These are phyloP conservation scores for Endocalyx cinctus DNA, from an alignment of 2,329 filamentous ascomycete species.

Conservation along the genomic window DNA sequence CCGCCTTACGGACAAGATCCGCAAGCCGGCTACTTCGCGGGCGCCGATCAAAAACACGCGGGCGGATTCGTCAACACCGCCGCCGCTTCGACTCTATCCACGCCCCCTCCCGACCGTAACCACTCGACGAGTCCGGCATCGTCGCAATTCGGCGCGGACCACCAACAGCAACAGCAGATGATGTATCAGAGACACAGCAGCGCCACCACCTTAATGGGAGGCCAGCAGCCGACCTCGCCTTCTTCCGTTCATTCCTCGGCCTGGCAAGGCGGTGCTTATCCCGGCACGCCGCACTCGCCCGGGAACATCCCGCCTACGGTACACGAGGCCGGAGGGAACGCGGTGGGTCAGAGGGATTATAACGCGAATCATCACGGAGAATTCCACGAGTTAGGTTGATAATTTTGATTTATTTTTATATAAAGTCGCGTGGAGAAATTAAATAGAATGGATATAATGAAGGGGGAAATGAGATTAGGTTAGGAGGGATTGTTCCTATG, in stretches of 20 bases:
- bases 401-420: no score
- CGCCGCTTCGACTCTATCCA: no score
- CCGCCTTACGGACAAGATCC: constrained; percentile 10
- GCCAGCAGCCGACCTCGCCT: no score
- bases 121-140: constrained; percentile 24
- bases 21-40: constrained; percentile 13
- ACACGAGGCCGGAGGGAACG: constrained; percentile 34
- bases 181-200: no score
- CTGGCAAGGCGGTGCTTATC: no score
- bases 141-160: constrained; percentile 19
- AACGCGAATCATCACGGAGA: constrained; percentile 32
- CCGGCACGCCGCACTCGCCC: constrained; percentile 15
- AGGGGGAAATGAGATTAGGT: no score
- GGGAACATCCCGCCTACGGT: constrained; percentile 23
- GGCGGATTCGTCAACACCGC: constrained; percentile 17
- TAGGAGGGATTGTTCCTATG: no score
- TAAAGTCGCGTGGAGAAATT: no score
- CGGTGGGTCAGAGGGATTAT: constrained; percentile 23
- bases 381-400: constrained; percentile 36
- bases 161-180: constrained; percentile 14
- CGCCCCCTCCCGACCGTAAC: constrained; percentile 17
- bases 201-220: no score
- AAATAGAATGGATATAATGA: no score
- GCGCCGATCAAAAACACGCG: constrained; percentile 19
- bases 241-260: no score